Evolutionary conservation across 768 basidiomycete species (phyloP).

Genomic region (Leccinum barrowsii): DNA sequence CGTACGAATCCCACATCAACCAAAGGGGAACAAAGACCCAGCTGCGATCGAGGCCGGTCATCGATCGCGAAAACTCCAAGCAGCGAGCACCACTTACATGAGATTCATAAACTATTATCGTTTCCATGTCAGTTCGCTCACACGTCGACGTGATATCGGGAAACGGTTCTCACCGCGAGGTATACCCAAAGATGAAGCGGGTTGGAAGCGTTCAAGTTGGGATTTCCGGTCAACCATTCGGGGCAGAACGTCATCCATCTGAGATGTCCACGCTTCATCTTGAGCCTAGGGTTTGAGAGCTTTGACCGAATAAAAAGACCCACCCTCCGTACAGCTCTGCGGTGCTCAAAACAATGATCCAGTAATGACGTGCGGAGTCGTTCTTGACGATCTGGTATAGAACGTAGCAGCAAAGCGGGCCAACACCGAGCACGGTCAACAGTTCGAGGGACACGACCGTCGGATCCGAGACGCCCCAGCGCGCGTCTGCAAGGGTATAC

Average conservation of each 20-base stretch:
- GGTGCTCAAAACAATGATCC: slow-evolving; percentile 75
- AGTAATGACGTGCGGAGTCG: slow-evolving; percentile 58
- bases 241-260: slow-evolving; percentile 90
- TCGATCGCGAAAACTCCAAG: background rate
- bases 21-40: slow-evolving; percentile 78
- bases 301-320: slow-evolving; percentile 13
- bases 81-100: slow-evolving; percentile 48
- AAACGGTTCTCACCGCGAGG: slow-evolving; percentile 55
- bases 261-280: background rate
- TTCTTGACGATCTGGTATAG: slow-evolving; percentile 58
- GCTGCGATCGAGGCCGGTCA: slow-evolving; percentile 34
- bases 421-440: slow-evolving; percentile 73
- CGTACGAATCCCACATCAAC: slow-evolving; percentile 78
- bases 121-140: background rate
- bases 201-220: slow-evolving; percentile 69
- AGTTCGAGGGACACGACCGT: slow-evolving; percentile 81
- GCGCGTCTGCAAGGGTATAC: slow-evolving; percentile 74
- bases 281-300: background rate
- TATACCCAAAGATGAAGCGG: slow-evolving; percentile 76
- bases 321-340: slow-evolving; percentile 78
- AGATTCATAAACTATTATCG: slow-evolving; percentile 68
- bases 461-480: slow-evolving; percentile 79
- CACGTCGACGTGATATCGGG: background rate
- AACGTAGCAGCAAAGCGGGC: slow-evolving; percentile 71
- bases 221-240: slow-evolving; percentile 77